Evolutionary conservation across 192 early-diverging fungal species (phyloP).

Genomic region (Backusella australiensis): DNA sequence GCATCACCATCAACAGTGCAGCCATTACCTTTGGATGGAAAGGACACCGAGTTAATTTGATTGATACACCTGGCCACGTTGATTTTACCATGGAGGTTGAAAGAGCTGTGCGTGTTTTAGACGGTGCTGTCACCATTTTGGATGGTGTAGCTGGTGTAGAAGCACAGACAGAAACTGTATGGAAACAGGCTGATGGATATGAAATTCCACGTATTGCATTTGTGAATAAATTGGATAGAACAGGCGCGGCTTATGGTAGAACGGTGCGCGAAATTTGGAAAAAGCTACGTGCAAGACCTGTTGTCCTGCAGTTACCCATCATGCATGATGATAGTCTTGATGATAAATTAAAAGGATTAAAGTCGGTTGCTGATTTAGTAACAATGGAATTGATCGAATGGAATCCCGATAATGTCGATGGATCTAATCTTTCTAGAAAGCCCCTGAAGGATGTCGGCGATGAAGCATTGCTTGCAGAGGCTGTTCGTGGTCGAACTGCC

Average conservation of each 20-base stretch:
- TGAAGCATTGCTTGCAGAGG: constrained; percentile 40
- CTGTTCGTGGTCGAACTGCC: constrained; percentile 54
- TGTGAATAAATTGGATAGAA: constrained; percentile 97
- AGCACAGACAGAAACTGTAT: constrained; percentile 96
- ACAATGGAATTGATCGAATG: constrained; percentile 68
- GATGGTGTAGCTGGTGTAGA: constrained; percentile 96
- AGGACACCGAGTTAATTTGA: constrained; percentile 80
- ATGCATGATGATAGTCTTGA: constrained; percentile 38
- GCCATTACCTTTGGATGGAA: constrained; percentile 86
- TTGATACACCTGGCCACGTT: constrained; percentile 95
- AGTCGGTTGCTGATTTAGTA: constrained; percentile 72
- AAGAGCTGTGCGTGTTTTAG: constrained; percentile 86
- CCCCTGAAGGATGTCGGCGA: constrained; percentile 35
- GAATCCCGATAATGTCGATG: constrained; percentile 43
- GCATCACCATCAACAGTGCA: constrained; percentile 93
- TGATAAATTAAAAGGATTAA: constrained; percentile 50
- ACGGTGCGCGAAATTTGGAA: constrained; percentile 57
- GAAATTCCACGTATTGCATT: constrained; percentile 79
- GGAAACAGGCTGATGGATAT: constrained; percentile 85
- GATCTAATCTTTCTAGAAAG: constrained; percentile 35
- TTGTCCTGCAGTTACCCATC: constrained; percentile 76
- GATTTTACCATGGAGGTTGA: constrained; percentile 98
- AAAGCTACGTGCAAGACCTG: constrained; percentile 57
- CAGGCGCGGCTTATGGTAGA: constrained; percentile 66
- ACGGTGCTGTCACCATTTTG: constrained; percentile 90